Conservation (phyloP, 768 basidiomycete species). For the Lentinula sp. region DNA sequence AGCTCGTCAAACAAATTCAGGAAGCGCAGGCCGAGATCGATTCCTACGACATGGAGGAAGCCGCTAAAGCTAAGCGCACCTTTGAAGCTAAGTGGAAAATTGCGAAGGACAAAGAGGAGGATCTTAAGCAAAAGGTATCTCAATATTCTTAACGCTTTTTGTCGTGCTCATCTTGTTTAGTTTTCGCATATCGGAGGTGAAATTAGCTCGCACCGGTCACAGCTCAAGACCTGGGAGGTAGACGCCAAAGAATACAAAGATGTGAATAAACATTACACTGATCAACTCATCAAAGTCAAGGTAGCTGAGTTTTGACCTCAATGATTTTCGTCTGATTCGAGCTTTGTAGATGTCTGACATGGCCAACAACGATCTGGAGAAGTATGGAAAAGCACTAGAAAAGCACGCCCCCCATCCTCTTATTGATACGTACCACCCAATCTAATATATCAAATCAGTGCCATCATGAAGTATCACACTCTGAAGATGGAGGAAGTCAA, state of each 20-base stretch:
- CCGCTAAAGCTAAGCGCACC: conserved; percentile 74
- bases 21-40: conserved; percentile 68
- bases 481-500: conserved; percentile 99
- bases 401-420: conserved; percentile 49
- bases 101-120: conserved; percentile 67
- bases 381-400: conserved; percentile 95
- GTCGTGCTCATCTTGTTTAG: conserved; percentile 26
- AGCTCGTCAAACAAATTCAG: conserved; percentile 59
- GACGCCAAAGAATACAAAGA: conserved; percentile 86
- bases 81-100: conserved; percentile 77
- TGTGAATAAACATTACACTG: conserved; percentile 78
- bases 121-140: conserved; percentile 60
- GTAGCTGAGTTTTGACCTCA: conserved; percentile 30
- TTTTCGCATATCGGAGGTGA: conserved; percentile 82
- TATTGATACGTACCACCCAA: conserved; percentile 1
- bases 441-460: conserved; percentile 40
- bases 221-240: conserved; percentile 55
- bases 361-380: conserved; percentile 95
- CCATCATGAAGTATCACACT: conserved; percentile 97
- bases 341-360: conserved; percentile 86
- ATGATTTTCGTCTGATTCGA: background rate
- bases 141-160: background rate
- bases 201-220: conserved; percentile 63
- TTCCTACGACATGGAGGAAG: conserved; percentile 75
- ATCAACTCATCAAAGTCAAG: conserved; percentile 93